A percentile compares a stretch with the other conserved stretches of the same genome.
phyloP scores from a whole-genome alignment of 1,139 yeast species.

The Suhomyces wounanorum region DNA sequence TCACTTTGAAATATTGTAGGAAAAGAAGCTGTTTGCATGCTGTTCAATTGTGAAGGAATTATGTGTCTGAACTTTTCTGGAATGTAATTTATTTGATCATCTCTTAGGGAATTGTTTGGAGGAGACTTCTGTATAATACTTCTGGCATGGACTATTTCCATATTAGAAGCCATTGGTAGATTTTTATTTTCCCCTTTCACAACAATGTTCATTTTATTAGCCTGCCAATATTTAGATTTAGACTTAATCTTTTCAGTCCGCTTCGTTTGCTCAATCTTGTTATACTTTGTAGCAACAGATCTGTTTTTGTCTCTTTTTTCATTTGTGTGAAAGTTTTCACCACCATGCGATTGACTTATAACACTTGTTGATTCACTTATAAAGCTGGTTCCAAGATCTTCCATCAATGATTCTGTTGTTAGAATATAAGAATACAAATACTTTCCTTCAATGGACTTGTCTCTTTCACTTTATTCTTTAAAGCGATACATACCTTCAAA shows the following conservation, averaged over 20 bases:
- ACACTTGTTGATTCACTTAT: neutral
- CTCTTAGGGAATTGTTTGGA: neutral
- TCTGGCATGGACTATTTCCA: too few relatives aligned
- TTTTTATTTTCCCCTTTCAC: too few relatives aligned
- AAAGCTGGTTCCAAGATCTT: neutral
- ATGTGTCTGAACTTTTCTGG: neutral
- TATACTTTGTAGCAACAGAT: neutral
- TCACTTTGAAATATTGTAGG: constrained; percentile 30
- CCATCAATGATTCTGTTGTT: neutral
- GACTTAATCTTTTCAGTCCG: too few relatives aligned
- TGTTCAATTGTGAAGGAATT: constrained; percentile 33
- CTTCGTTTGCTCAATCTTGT: neutral
- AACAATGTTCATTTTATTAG: neutral
- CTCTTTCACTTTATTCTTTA: neutral
- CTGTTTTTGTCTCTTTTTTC: neutral
- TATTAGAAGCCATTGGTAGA: too few relatives aligned
- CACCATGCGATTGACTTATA: neutral
- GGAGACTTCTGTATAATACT: too few relatives aligned
- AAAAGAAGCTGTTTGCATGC: constrained; percentile 52
- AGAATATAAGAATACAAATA: neutral
- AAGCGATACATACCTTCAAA: neutral
- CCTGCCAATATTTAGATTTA: too few relatives aligned
- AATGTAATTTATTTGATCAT: neutral
- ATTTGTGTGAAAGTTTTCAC: neutral
- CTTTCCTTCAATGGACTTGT: too few relatives aligned